Base-by-base conservation (phyloP, 23 red algal species). In the Gracilariopsis chorda region DNA sequence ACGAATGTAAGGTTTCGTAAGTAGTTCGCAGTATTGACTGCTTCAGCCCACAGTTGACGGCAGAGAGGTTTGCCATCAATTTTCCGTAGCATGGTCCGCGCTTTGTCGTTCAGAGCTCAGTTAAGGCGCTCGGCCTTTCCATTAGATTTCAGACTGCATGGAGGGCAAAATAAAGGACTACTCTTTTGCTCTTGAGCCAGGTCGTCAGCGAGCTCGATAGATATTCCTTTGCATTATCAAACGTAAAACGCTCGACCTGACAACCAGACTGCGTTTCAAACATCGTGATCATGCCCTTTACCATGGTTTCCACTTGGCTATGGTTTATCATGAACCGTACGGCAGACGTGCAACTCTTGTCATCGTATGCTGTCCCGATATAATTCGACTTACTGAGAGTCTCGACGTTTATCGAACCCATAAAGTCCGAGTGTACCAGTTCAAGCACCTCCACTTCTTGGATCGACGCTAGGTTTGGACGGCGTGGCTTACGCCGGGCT, bases 51-150 rank as follows among this genome's bases (percentile, higher is more conserved):
- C 7, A 64, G 59, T 33, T 64, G 59, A 3, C 25, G 13, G 25
- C 25, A 12, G 4, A 12, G 7, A 9, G 23, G 59, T 2, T 25
- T 64, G 20, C 59, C 59, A 12, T 30, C 7, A 33, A 64, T 10
- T 33, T 7, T 3, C 23, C 59, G 23, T 14, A 71, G 21, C 73
- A 91, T 80, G 2, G 71, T 56, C 1, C 72, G 27, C 48, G 87
- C 59, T 73, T 53, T 65, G 39, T 92, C 89, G 21, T 42, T 53
- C 32, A 84, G 28, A 2, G 77, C 84, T 6, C 89, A 6, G 63
- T 92, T 92, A 3, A 75, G 19, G 11, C 58, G 59, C 39, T 92
- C 89, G 11, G 56, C 78, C 7, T n/a, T 34, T 23, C 89, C 89
- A 17, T 92, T 92, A 2, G 25, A 63, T 48, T 92, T 23, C 1